These are phyloP conservation scores for Pisolithus thermaeus DNA, from an alignment of 1,284 basidiomycete species.

Conservation along the genomic window DNA sequence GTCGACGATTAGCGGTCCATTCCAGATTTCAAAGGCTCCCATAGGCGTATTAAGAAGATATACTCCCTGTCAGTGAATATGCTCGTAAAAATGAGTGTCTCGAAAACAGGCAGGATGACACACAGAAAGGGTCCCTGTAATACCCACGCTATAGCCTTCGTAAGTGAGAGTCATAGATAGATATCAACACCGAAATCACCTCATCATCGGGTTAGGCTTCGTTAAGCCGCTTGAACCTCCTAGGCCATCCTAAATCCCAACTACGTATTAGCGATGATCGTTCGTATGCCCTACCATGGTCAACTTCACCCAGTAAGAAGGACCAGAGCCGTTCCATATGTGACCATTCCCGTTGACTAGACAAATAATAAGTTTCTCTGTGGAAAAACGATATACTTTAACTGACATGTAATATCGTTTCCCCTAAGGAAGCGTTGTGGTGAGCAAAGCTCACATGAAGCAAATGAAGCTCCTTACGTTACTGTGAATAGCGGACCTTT, in stretches of 20 bases:
- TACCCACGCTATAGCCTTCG: slow-evolving; percentile 11
- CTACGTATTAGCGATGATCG: background rate
- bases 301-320: slow-evolving; percentile 37
- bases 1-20: slow-evolving; percentile 33
- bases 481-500: slow-evolving; percentile 35
- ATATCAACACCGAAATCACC: slow-evolving; percentile 21
- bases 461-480: slow-evolving; percentile 7
- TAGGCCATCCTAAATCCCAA: slow-evolving; percentile 34
- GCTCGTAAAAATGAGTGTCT: background rate
- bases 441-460: background rate
- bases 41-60: slow-evolving; percentile 43
- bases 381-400: background rate
- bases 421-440: slow-evolving; percentile 23
- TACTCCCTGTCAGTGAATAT: slow-evolving; percentile 25
- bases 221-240: slow-evolving; percentile 31
- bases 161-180: background rate
- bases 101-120: background rate
- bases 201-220: slow-evolving; percentile 49
- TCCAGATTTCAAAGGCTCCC: slow-evolving; percentile 30
- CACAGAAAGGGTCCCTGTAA: slow-evolving; percentile 23
- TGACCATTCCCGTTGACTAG: slow-evolving; percentile 45
- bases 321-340: slow-evolving; percentile 38
- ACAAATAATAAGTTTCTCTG: background rate
- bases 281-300: background rate
- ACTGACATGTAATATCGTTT: slow-evolving; percentile 34